phyloP scores from a whole-genome alignment of 2,329 filamentous ascomycete species.

The Ceratocystis smalleyi region DNA sequence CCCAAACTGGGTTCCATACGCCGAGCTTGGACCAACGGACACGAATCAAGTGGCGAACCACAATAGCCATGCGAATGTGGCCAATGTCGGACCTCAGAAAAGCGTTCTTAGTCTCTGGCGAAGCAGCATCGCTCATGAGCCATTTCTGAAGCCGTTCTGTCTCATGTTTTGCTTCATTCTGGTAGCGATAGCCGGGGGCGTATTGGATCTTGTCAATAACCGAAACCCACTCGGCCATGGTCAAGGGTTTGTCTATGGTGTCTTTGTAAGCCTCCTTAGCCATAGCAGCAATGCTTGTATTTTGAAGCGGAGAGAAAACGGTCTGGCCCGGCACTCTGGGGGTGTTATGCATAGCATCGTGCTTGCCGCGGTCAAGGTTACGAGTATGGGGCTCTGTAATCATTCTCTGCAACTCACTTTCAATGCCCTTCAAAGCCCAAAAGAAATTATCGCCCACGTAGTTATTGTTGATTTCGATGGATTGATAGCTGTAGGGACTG shows the following conservation, averaged over 20 bases:
- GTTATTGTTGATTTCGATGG: neutral
- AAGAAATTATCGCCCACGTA: neutral
- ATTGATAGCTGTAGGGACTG: neutral
- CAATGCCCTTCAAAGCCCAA: neutral
- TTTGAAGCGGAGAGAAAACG: neutral
- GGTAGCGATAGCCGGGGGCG: slow-evolving; percentile 8
- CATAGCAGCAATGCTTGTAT: neutral
- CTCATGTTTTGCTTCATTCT: slow-evolving; percentile 1
- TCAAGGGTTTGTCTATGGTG: neutral
- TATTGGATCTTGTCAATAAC: slow-evolving; percentile 4
- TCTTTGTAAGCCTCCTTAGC: slow-evolving; percentile 7
- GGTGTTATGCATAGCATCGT: neutral
- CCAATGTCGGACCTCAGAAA: neutral
- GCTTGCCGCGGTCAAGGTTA: neutral
- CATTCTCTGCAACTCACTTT: neutral
- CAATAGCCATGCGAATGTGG: neutral
- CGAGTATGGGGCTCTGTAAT: neutral
- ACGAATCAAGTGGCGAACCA: slow-evolving; percentile 13
- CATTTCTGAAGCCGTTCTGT: neutral
- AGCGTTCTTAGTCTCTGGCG: neutral
- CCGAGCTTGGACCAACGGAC: slow-evolving; percentile 11
- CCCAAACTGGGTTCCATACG: slow-evolving; percentile 14
- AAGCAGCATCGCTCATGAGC: neutral
- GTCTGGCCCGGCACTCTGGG: neutral
- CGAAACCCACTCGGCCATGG: slow-evolving; percentile 6